Evolutionary conservation across 129 eudicot genomes (phyloP).

Genomic region (Deinandra increscens): DNA sequence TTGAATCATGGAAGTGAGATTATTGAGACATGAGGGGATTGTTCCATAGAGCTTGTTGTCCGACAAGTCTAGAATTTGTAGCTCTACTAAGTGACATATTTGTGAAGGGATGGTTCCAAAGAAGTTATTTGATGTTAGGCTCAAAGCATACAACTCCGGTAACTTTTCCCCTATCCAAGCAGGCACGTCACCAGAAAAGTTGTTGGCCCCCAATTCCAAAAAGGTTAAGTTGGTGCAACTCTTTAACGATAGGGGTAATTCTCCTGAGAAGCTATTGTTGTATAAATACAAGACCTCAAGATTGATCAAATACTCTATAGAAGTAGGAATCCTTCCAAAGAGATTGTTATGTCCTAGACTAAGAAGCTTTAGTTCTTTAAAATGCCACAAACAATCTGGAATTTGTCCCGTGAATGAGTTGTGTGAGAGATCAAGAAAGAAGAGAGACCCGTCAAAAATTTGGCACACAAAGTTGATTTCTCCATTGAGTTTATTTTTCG

Average conservation of each 20-base stretch:
- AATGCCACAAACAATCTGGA: conserved; percentile 35
- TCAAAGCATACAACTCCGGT: conserved; percentile 10
- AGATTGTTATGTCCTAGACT: conserved; percentile 35
- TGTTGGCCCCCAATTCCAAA: conserved; percentile 12
- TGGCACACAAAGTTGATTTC: conserved; percentile 29
- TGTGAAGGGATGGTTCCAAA: too few relatives aligned
- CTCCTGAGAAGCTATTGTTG: conserved; percentile 32
- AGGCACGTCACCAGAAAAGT: conserved; percentile 14
- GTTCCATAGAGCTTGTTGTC: too few relatives aligned
- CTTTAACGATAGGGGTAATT: conserved; percentile 28
- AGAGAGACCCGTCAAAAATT: too few relatives aligned
- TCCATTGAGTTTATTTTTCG: conserved; percentile 33
- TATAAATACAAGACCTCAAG: conserved; percentile 12
- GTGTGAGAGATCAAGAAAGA: conserved; percentile 25
- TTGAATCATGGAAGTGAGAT: conserved; percentile 16
- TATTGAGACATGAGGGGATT: too few relatives aligned
- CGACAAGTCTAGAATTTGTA: too few relatives aligned
- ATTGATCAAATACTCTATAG: too few relatives aligned
- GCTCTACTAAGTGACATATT: too few relatives aligned
- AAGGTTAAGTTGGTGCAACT: conserved; percentile 16
- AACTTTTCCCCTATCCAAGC: conserved; percentile 13
- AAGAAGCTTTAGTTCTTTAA: conserved; percentile 14
- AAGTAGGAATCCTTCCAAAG: conserved; percentile 29
- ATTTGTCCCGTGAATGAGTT: conserved; percentile 22
- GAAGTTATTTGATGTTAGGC: too few relatives aligned